phyloP scores from a whole-genome alignment of 163 green algal genomes.

The Scenedesmus sp. region DNA sequence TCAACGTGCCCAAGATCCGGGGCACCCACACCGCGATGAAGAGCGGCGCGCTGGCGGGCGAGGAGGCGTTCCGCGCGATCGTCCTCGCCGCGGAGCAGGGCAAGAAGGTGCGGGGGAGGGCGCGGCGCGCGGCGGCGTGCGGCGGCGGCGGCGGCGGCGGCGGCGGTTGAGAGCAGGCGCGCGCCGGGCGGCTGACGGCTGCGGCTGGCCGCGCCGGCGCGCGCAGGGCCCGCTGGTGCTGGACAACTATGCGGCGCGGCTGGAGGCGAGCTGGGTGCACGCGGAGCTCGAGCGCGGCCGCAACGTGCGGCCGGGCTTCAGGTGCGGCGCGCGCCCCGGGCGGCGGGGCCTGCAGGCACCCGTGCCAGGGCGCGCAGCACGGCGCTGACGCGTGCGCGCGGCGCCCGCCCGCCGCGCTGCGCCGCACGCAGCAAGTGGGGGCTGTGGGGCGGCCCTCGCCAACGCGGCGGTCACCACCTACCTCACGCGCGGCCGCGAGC shows the following conservation, averaged over 20 bases:
- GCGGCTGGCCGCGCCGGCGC: constrained; percentile 1
- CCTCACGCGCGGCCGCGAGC: constrained; percentile 73
- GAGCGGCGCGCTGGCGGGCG: constrained; percentile 87
- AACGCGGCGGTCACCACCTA: constrained; percentile 82
- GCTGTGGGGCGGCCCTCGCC: constrained; percentile 73
- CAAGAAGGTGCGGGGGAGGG: constrained; percentile 16
- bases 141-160: no score
- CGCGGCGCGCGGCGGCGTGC: no score
- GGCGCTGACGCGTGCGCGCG: no score
- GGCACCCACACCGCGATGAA: constrained; percentile 96
- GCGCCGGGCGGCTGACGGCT: not conserved
- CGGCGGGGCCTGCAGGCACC: not conserved
- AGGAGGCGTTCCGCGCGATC: constrained; percentile 71
- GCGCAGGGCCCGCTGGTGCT: constrained; percentile 62
- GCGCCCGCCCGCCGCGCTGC: not conserved
- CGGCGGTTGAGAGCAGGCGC: no score
- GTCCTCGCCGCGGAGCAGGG: not conserved
- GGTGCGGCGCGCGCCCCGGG: no score
- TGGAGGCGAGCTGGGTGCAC: constrained; percentile 83
- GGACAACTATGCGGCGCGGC: constrained; percentile 65
- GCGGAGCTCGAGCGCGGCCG: constrained; percentile 83
- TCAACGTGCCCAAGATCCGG: constrained; percentile 97
- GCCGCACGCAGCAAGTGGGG: constrained; percentile 54
- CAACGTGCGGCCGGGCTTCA: constrained; percentile 90
- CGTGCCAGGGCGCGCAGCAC: not conserved